Percentiles rank a stretch among this genome's conserved stretches.
phyloP scores from a whole-genome alignment of 768 basidiomycete species.

The Tulasnella sp. region DNA sequence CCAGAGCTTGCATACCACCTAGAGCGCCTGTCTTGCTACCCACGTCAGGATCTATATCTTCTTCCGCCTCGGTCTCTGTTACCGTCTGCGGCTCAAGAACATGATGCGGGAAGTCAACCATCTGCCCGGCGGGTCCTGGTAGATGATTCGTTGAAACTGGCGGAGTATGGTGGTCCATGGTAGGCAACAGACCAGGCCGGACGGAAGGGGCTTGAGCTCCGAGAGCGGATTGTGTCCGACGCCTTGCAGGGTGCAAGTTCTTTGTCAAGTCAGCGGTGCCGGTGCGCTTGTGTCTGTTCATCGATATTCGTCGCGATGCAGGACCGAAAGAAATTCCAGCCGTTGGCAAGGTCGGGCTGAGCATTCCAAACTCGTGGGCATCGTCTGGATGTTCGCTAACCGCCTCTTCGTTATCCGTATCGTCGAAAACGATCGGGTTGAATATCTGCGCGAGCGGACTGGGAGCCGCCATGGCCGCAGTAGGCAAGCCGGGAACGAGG shows the following conservation, averaged over 20 bases:
- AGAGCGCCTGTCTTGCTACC: neutral
- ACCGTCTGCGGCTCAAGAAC: constrained; percentile 16
- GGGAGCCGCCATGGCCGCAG: constrained; percentile 27
- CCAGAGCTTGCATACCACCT: neutral
- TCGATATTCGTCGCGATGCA: constrained; percentile 11
- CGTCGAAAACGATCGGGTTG: constrained; percentile 48
- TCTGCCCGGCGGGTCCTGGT: neutral
- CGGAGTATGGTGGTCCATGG: neutral
- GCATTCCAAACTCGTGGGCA: neutral
- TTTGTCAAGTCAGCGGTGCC: neutral
- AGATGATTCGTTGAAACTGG: neutral
- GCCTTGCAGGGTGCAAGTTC: neutral
- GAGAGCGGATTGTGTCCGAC: constrained; percentile 16
- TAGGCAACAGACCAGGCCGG: neutral
- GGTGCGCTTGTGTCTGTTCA: neutral
- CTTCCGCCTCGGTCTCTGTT: constrained; percentile 14
- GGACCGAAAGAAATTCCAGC: constrained; percentile 9
- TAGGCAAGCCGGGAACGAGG: constrained; percentile 34
- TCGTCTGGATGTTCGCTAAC: neutral
- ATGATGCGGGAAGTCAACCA: neutral
- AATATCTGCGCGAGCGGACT: constrained; percentile 72
- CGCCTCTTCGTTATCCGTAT: neutral
- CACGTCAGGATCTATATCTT: neutral
- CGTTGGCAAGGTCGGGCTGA: neutral
- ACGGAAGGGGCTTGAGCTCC: neutral